Percentiles rank a stretch among this genome's conserved stretches.
phyloP scores from a whole-genome alignment of 2,329 filamentous ascomycete species.

The Herpotrichia juniperi region DNA sequence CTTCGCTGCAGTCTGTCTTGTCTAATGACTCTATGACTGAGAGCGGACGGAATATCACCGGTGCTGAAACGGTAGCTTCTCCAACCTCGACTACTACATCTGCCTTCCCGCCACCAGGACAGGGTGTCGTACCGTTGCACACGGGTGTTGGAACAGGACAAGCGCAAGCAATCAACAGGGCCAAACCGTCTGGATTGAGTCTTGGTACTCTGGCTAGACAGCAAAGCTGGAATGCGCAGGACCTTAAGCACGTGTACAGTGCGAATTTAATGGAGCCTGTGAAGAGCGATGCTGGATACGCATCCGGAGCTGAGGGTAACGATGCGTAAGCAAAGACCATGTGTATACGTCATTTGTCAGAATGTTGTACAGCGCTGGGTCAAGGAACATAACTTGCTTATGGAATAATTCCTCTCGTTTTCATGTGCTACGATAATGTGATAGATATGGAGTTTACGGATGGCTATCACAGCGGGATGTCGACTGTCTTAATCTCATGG shows the following conservation, averaged over 20 bases:
- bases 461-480: not conserved
- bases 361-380: too few relatives aligned
- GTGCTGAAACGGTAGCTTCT: constrained; percentile 11
- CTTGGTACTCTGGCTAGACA: constrained; percentile 34
- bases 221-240: constrained; percentile 43
- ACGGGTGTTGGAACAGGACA: constrained; percentile 31
- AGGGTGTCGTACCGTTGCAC: constrained; percentile 41
- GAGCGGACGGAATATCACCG: constrained; percentile 13
- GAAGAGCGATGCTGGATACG: constrained; percentile 33
- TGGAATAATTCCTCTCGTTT: too few relatives aligned
- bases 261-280: constrained; percentile 28
- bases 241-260: constrained; percentile 40
- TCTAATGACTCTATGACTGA: constrained; percentile 18
- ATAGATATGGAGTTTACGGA: not conserved
- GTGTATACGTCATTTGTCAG: too few relatives aligned
- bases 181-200: constrained; percentile 35
- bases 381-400: too few relatives aligned
- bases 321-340: too few relatives aligned
- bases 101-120: constrained; percentile 33
- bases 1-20: constrained; percentile 30
- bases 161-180: constrained; percentile 35
- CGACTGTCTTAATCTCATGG: not conserved
- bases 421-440: not conserved
- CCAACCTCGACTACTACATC: constrained; percentile 21
- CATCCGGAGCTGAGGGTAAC: constrained; percentile 11